Percentiles rank a stretch among this genome's conserved stretches.
phyloP scores from a whole-genome alignment of 768 basidiomycete species.

The Termitomyces sp. region DNA sequence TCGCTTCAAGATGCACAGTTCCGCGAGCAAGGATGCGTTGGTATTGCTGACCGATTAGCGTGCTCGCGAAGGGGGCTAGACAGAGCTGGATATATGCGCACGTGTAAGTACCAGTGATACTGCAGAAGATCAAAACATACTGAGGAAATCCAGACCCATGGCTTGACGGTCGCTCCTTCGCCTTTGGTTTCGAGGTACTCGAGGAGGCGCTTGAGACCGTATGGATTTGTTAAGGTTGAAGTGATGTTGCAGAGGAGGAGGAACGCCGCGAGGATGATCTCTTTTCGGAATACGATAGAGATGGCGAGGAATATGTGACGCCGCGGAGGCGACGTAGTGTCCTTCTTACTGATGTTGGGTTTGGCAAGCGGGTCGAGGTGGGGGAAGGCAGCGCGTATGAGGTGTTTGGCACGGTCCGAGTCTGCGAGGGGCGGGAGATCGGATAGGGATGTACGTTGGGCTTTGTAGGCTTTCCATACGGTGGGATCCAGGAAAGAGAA shows the following conservation, averaged over 20 bases:
- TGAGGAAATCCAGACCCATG: slow-evolving; percentile 64
- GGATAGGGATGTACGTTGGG: slow-evolving; percentile 43
- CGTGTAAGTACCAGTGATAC: too few species aligned
- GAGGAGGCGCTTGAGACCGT: slow-evolving; percentile 35
- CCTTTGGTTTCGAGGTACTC: slow-evolving; percentile 42
- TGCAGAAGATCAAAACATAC: slow-evolving; percentile 30
- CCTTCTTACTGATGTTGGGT: slow-evolving; percentile 33
- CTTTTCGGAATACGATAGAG: slow-evolving; percentile 28
- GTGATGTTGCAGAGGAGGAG: slow-evolving; percentile 22
- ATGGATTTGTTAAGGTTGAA: slow-evolving; percentile 26
- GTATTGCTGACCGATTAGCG: slow-evolving; percentile 9
- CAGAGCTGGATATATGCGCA: slow-evolving; percentile 24
- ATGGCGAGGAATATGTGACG: slow-evolving; percentile 42
- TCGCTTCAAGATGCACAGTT: slow-evolving; percentile 43
- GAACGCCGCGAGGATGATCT: slow-evolving; percentile 23
- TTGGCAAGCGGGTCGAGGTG: slow-evolving; percentile 7
- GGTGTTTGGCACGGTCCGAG: slow-evolving; percentile 36
- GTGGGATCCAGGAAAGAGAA: slow-evolving; percentile 53
- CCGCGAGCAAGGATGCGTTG: slow-evolving; percentile 34
- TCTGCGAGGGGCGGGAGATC: slow-evolving; percentile 61
- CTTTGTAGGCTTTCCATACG: slow-evolving; percentile 39
- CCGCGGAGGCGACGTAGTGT: slow-evolving; percentile 10
- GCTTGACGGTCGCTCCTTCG: slow-evolving; percentile 41
- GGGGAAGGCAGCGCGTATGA: slow-evolving; percentile 22
- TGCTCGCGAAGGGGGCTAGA: slow-evolving; percentile 6